These are phyloP conservation scores for Sugiyamaella marilandica DNA, from an alignment of 805 yeast genomes.

Conservation along the genomic window DNA sequence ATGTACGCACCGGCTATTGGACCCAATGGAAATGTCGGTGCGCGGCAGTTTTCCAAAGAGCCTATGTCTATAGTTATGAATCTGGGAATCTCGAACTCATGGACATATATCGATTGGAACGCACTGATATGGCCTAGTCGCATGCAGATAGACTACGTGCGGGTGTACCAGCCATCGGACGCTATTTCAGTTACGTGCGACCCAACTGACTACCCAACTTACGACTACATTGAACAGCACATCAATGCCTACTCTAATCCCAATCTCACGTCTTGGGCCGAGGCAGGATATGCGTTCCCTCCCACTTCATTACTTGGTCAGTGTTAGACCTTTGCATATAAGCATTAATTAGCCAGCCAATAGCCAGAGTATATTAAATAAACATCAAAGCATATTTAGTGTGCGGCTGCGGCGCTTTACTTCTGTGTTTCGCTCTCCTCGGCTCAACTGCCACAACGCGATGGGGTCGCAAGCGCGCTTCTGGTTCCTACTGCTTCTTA, in stretches of 20 bases:
- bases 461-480: no score
- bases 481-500: no score
- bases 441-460: no score
- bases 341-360: background rate
- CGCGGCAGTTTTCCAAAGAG: conserved; percentile 78
- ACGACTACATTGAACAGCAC: conserved; percentile 73
- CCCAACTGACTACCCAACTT: conserved; percentile 80
- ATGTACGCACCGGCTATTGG: conserved; percentile 69
- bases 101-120: conserved; percentile 95
- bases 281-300: conserved; percentile 69
- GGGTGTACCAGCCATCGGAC: conserved; percentile 83
- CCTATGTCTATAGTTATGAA: conserved; percentile 90
- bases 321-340: conserved; percentile 6
- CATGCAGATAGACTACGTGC: conserved; percentile 76
- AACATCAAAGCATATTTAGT: no score
- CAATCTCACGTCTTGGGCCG: conserved; percentile 70
- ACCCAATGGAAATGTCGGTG: conserved; percentile 86
- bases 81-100: conserved; percentile 82
- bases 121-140: conserved; percentile 67
- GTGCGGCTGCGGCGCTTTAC: no score
- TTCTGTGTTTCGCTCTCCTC: no score
- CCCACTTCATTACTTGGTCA: conserved; percentile 51
- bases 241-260: conserved; percentile 59
- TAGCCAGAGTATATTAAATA: no score
- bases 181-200: conserved; percentile 69